These are phyloP conservation scores for Wickerhamiella alocasiicola DNA, from an alignment of 805 yeast species.

Conservation along the genomic window DNA sequence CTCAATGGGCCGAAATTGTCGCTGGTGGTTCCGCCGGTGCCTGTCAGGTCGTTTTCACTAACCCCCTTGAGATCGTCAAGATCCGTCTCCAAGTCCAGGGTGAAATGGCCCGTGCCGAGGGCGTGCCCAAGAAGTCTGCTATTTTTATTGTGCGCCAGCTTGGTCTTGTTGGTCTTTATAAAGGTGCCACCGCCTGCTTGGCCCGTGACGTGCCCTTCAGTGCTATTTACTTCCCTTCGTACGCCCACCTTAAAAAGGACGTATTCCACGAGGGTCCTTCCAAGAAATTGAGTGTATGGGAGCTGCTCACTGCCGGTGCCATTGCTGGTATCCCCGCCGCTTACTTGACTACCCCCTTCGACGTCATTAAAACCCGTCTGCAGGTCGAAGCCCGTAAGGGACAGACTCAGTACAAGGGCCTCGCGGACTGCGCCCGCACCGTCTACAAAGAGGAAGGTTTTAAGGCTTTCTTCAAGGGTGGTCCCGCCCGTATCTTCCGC, in stretches of 20 bases:
- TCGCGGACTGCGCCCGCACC: conserved; percentile 60
- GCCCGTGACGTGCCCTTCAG: conserved; percentile 93
- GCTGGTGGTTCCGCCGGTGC: conserved; percentile 96
- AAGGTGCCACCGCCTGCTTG: conserved; percentile 84
- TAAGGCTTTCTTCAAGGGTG: conserved; percentile 87
- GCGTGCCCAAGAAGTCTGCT: conserved; percentile 40
- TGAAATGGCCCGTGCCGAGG: conserved; percentile 35
- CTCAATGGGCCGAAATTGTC: conserved; percentile 51
- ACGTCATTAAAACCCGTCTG: conserved; percentile 88
- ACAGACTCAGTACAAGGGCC: conserved; percentile 65
- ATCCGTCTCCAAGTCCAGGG: conserved; percentile 93
- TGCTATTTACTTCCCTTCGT: conserved; percentile 94
- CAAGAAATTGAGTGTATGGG: conserved; percentile 64
- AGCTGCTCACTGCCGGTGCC: conserved; percentile 77
- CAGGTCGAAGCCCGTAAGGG: conserved; percentile 73
- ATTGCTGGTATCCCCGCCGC: conserved; percentile 98
- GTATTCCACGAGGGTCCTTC: conserved; percentile 74
- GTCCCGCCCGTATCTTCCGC: conserved; percentile 84
- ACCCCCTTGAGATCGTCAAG: conserved; percentile 91
- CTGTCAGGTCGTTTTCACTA: conserved; percentile 91
- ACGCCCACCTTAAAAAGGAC: conserved; percentile 79
- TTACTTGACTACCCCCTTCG: conserved; percentile 90
- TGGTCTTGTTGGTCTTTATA: conserved; percentile 77
- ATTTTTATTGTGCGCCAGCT: conserved; percentile 60
- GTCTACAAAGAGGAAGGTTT: conserved; percentile 75